phyloP scores from a whole-genome alignment of 805 yeast genomes.

The Candida michaelii region DNA sequence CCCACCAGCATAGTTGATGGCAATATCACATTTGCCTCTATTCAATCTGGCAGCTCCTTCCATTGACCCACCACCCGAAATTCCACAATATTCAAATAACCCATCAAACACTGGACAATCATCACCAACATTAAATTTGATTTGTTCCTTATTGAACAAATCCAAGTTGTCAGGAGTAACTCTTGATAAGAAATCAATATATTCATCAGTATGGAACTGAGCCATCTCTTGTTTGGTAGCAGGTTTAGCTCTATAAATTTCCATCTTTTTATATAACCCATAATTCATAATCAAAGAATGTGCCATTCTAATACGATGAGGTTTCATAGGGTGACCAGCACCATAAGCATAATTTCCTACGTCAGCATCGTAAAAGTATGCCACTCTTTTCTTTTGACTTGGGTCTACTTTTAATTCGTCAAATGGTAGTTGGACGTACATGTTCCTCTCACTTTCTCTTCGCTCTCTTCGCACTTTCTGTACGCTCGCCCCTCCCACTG shows the following conservation, averaged over 20 bases:
- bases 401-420: constrained; percentile 45
- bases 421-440: constrained; percentile 46
- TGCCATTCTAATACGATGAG: constrained; percentile 98
- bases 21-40: constrained; percentile 88
- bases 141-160: constrained; percentile 81
- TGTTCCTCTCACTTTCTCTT: background rate
- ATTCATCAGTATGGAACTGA: constrained; percentile 97
- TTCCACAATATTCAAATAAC: constrained; percentile 83
- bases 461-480: background rate
- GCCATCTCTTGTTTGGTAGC: constrained; percentile 98
- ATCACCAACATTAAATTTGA: constrained; percentile 93
- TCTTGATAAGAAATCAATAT: constrained; percentile 85
- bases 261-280: constrained; percentile 95
- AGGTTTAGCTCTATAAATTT: constrained; percentile 93
- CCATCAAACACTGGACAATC: constrained; percentile 97
- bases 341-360: constrained; percentile 98
- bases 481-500: no score
- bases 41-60: constrained; percentile 89
- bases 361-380: constrained; percentile 60
- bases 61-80: constrained; percentile 91
- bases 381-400: constrained; percentile 41
- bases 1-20: constrained; percentile 97
- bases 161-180: constrained; percentile 93
- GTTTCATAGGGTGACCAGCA: constrained; percentile 99
- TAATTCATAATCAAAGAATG: constrained; percentile 96